Conservation (phyloP, 805 yeast species). For the Starmerella riodocensis region DNA sequence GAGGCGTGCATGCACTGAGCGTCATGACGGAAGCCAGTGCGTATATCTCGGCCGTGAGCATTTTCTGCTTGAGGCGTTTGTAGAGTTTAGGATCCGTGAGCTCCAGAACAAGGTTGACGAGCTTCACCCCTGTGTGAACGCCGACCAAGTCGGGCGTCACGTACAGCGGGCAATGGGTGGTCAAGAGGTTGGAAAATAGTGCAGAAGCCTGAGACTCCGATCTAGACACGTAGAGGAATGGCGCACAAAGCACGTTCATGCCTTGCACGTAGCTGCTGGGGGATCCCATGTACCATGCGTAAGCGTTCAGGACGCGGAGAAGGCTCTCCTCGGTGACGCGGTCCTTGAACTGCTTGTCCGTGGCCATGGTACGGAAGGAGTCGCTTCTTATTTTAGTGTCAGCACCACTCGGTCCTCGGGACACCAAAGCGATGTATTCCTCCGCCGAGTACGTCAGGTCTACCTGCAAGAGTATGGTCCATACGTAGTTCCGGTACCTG, state of each 20-base stretch:
- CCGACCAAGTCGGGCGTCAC: constrained; percentile 67
- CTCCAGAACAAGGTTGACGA: constrained; percentile 62
- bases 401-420: constrained; percentile 44
- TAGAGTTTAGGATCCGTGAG: constrained; percentile 62
- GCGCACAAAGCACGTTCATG: constrained; percentile 75
- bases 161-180: constrained; percentile 59
- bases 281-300: constrained; percentile 37
- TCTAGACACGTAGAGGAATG: constrained; percentile 59
- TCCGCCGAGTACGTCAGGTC: constrained; percentile 42
- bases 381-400: constrained; percentile 68
- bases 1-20: constrained; percentile 78
- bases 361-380: constrained; percentile 71
- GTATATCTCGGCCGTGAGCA: constrained; percentile 71
- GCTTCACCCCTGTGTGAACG: constrained; percentile 57
- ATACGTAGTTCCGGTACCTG: constrained; percentile 60
- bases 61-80: constrained; percentile 43
- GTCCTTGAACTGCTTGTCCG: constrained; percentile 50
- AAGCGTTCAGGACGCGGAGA: constrained; percentile 56
- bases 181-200: constrained; percentile 48
- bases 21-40: constrained; percentile 66
- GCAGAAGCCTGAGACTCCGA: constrained; percentile 81
- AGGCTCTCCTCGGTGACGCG: constrained; percentile 59
- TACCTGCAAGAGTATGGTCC: constrained; percentile 57
- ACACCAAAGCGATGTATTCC: constrained; percentile 41
- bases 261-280: constrained; percentile 53